Conservation (phyloP, 2,329 filamentous ascomycete genomes). For the Orbilia quercus region DNA sequence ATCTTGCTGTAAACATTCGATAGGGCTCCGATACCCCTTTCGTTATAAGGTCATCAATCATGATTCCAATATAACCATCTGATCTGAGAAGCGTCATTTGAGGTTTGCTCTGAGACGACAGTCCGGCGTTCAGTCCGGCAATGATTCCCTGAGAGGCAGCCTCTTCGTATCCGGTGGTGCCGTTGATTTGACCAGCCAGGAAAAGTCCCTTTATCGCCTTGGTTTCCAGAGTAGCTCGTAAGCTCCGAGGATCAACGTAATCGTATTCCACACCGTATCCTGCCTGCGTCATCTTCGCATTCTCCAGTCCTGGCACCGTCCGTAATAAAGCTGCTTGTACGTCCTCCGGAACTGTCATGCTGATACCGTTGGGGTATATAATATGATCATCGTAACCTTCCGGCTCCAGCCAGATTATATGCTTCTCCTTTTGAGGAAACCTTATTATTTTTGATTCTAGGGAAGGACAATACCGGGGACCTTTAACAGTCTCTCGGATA, state of each 20-base stretch:
- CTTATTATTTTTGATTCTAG: constrained; percentile 92
- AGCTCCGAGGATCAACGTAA: constrained; percentile 91
- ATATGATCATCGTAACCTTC: constrained; percentile 91
- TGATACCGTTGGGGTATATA: constrained; percentile 95
- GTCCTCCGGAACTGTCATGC: constrained; percentile 92
- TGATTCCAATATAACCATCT: constrained; percentile 96
- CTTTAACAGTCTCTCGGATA: constrained; percentile 93
- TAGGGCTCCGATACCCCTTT: constrained; percentile 98
- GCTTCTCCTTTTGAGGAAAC: constrained; percentile 80
- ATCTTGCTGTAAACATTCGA: constrained; percentile 96
- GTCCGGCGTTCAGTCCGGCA: constrained; percentile 91
- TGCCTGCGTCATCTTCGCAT: constrained; percentile 89
- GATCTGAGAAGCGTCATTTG: constrained; percentile 78
- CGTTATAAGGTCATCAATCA: constrained; percentile 97
- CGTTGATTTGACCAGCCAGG: constrained; percentile 96
- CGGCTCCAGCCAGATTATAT: constrained; percentile 96
- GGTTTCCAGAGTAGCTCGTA: constrained; percentile 90
- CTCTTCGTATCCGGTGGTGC: constrained; percentile 97
- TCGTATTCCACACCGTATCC: constrained; percentile 99
- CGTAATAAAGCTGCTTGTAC: constrained; percentile 86
- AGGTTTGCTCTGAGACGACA: constrained; percentile 75
- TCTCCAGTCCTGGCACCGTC: constrained; percentile 87
- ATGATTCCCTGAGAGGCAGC: constrained; percentile 92
- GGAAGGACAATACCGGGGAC: constrained; percentile 93
- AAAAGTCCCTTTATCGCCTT: constrained; percentile 90